Evolutionary conservation across 2,329 filamentous ascomycete species (phyloP), one percentile per base, ranked within the genome.

Genomic region (Xylariaceae sp.): DNA sequence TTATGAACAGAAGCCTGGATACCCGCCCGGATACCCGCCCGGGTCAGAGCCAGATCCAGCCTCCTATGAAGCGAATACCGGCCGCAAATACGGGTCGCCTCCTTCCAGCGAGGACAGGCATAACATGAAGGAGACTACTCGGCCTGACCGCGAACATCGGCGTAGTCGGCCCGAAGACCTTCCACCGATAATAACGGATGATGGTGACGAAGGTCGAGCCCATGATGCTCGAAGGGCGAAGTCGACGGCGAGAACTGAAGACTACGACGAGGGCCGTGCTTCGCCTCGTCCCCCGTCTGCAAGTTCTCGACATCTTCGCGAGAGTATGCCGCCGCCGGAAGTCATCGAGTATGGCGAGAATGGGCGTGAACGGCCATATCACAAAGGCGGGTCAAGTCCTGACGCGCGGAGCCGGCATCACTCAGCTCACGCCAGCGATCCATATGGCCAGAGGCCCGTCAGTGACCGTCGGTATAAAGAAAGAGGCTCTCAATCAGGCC

Each of bases 251-350:
- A 62, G 63, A 27, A 53, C 55, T 31, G 62, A 65, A 8, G 55
- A 55, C 29, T 57, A 50, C 59, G 58, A 39, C 56, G 72, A 74
- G 46, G 71, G 73, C 59, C 70, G 70, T 41, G 70, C 70, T 39
- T 66, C 66, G 11, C 63, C 67, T 26, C 63, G 64, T 8, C 47
- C 53, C 19, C 57, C 60, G 31, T 62, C 64, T 26, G 56, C 57
- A 35, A 63, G 62, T 50, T 62, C 65, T 32, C 62, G 64, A 9
- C 42, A 58, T 34, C 59, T 56, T 41, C 68, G 65, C 30, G 75
- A 74, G 32, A 73, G 69, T 31, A 71, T 74, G 48, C 68, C 78
- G 19, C 77, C 79, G 6, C 77, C 78, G 30, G 77, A 80, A 57
- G 63, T 73, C 4, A 68, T 75, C 41, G 66, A 68, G 50, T 62